Evolutionary conservation across 148 eudicot species (phyloP).

Genomic region (Cornus florida): DNA sequence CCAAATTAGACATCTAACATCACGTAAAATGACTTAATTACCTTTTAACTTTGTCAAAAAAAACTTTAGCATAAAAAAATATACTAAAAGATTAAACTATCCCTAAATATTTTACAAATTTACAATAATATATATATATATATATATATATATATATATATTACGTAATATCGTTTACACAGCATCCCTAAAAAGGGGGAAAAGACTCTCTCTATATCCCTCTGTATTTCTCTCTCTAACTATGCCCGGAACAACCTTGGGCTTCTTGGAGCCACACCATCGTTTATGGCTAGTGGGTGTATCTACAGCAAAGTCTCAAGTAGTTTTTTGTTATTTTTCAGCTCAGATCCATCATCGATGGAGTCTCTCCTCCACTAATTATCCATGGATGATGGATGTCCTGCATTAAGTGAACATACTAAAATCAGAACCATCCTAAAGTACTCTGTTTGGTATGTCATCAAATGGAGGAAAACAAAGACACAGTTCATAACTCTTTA

Average conservation of each 20-base stretch:
- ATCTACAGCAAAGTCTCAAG: background rate
- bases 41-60: no score
- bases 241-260: background rate
- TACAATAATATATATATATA: no score
- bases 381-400: constrained; percentile 94
- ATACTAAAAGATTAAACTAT: no score
- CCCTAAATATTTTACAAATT: no score
- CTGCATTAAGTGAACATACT: constrained; percentile 30
- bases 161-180: no score
- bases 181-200: background rate
- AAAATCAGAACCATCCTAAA: background rate
- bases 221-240: background rate
- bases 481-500: background rate
- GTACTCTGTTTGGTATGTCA: background rate
- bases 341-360: constrained; percentile 26
- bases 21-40: no score
- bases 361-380: constrained; percentile 52
- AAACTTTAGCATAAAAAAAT: no score
- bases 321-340: background rate
- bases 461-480: background rate
- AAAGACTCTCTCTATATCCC: background rate
- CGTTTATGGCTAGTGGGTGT: background rate
- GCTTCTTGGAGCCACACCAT: no score
- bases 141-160: no score
- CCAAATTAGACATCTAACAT: no score